phyloP scores from a whole-genome alignment of 257 asterid species.

The Plantago ovata region DNA sequence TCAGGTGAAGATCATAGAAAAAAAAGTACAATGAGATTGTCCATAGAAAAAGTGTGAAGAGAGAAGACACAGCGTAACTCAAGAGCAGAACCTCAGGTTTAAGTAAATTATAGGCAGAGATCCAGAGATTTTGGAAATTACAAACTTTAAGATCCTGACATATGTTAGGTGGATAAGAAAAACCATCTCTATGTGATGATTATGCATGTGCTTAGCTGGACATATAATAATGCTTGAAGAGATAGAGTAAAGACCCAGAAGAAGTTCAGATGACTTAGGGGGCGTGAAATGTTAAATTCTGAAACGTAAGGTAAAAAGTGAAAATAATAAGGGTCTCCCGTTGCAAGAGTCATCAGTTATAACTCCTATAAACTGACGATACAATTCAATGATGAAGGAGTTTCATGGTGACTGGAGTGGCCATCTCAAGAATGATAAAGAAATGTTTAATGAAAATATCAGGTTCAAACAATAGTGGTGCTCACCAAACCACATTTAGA shows the following conservation, averaged over 20 bases:
- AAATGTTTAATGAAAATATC: background rate
- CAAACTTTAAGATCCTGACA: background rate
- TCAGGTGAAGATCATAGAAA: conserved; percentile 17
- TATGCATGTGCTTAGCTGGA: conserved; percentile 3
- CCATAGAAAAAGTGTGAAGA: too few species aligned
- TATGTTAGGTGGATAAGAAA: too few species aligned
- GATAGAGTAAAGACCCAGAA: background rate
- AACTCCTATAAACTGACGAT: too few species aligned
- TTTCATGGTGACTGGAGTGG: too few species aligned
- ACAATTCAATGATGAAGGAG: too few species aligned
- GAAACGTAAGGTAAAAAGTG: too few species aligned
- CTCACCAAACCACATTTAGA: background rate
- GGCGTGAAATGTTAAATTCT: too few species aligned
- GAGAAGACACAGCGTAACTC: background rate
- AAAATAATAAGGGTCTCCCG: too few species aligned
- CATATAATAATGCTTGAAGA: background rate
- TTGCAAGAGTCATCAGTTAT: too few species aligned
- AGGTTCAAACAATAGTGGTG: background rate
- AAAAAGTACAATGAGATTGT: background rate
- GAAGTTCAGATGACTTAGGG: background rate
- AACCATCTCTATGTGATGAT: background rate
- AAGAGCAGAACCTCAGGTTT: background rate
- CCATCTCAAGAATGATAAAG: background rate
- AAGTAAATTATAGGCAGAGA: background rate
- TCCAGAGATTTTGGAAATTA: background rate